Evolutionary conservation across 2,329 filamentous ascomycete genomes (phyloP).

Genomic region (Aspergillus novofumigatus): DNA sequence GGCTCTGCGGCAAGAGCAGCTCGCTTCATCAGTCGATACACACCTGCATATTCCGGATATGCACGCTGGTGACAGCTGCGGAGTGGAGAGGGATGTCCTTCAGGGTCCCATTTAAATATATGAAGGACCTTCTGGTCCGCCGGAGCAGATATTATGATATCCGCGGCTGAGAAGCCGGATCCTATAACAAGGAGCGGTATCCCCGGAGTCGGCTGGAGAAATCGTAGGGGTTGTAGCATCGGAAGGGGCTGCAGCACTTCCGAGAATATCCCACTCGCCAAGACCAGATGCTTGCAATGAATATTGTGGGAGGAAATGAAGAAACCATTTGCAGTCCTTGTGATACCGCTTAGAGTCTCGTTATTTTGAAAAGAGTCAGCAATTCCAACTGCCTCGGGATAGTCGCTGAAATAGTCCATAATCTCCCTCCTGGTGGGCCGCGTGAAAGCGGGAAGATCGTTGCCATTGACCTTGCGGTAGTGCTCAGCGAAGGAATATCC

Average conservation of each 20-base stretch:
- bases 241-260: conserved; percentile 50
- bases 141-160: conserved; percentile 55
- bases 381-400: conserved; percentile 52
- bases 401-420: conserved; percentile 52
- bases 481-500: conserved; percentile 56
- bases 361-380: conserved; percentile 43
- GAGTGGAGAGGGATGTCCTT: conserved; percentile 53
- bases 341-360: conserved; percentile 41
- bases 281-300: conserved; percentile 52
- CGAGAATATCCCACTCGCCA: conserved; percentile 58
- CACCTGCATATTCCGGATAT: conserved; percentile 59
- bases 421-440: conserved; percentile 53
- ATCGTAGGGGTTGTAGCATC: conserved; percentile 45
- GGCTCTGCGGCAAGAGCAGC: conserved; percentile 32
- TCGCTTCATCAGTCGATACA: conserved; percentile 59
- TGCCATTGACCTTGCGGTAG: conserved; percentile 40
- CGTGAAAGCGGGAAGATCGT: conserved; percentile 48
- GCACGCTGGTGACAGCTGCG: conserved; percentile 57
- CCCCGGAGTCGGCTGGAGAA: conserved; percentile 22
- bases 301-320: conserved; percentile 50
- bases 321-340: conserved; percentile 45
- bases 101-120: conserved; percentile 57
- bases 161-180: conserved; percentile 60
- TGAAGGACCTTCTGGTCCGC: conserved; percentile 53
- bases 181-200: conserved; percentile 54